Conservation (phyloP, 2,329 filamentous ascomycete species). For the Cordyceps cateniannulata region DNA sequence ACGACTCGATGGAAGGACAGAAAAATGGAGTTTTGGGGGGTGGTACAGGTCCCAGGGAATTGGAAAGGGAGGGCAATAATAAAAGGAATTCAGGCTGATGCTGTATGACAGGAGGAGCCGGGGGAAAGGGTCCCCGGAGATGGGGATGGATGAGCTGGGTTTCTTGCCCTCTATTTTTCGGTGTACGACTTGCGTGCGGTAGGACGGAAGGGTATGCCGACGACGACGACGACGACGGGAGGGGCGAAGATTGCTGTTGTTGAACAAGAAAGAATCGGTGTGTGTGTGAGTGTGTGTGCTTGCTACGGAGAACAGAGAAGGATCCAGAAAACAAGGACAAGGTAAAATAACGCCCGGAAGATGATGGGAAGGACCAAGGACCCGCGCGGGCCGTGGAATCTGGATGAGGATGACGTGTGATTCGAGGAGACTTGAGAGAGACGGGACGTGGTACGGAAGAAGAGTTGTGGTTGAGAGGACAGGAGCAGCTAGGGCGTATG, state of each 20-base stretch:
- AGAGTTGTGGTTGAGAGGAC: background rate
- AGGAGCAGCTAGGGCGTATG: background rate
- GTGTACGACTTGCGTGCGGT: background rate
- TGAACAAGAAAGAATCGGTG: background rate
- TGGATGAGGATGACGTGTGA: background rate
- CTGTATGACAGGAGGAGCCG: background rate
- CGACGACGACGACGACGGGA: too few relatives aligned
- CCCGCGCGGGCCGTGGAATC: background rate
- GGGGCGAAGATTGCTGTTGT: background rate
- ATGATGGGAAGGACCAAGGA: background rate
- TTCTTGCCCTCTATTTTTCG: background rate
- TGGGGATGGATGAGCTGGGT: too few relatives aligned
- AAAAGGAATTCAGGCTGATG: background rate
- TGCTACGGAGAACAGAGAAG: background rate
- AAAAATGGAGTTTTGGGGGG: conserved; percentile 1
- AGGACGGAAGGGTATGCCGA: too few relatives aligned
- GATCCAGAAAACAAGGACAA: background rate
- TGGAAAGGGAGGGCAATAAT: background rate
- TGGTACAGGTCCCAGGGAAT: background rate
- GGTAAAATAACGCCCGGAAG: background rate
- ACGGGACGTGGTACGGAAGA: background rate
- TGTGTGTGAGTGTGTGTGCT: background rate
- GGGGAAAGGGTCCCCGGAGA: too few relatives aligned
- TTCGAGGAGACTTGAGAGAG: background rate
- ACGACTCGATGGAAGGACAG: background rate